Base-by-base conservation (phyloP, 2,329 filamentous ascomycete genomes). In the Nigrograna mackinnonii region DNA sequence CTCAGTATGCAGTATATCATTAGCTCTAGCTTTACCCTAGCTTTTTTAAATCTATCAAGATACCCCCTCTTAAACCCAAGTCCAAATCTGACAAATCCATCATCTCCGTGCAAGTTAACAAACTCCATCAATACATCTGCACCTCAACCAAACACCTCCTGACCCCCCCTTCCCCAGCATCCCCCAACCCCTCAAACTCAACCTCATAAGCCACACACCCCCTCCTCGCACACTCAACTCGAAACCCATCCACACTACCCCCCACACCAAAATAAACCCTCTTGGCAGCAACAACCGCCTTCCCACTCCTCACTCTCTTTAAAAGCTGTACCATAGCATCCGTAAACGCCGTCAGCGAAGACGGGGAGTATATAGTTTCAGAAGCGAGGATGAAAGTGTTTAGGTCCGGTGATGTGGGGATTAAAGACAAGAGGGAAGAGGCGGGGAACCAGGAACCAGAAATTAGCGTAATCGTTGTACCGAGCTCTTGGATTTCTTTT, bases 181-280 rank as follows among this genome's bases (percentile, higher is more conserved):
- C 51, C 21, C 71, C 69, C 13, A 74, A 56, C 6, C 68, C 68
- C 26, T 75, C 71, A 41, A 76, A 76, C 39, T 76, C 75, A 37
- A 76, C 66, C 53, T 78, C 75, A 43, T 68, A 70, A 12, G 69
- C 74, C 20, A 77, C 73, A 17, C 69, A 70, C 4, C 72, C 71
- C 21, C 57, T 58, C 32, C 62, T 62, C 18, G 65, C 58, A 51
- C 71, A 74, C 37, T 69, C 70, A 35, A 69, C 66, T 43, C 74
- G 69, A 54, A 94, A 89, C 51, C 88, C 87, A 62, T 90, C 86
- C 17, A 94, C 78, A 16, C 87, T 91, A 0, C 89, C 89, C 0
- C 89, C 89, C 4, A 94, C 89, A 3, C 89, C 89, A 68, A 94
- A 94, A 67, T 94, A 94, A 9, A 91, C 77, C 51, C 82, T 80